Conservation (phyloP, 176 grass and related monocot species). For the Alopecurus myosuroides region DNA sequence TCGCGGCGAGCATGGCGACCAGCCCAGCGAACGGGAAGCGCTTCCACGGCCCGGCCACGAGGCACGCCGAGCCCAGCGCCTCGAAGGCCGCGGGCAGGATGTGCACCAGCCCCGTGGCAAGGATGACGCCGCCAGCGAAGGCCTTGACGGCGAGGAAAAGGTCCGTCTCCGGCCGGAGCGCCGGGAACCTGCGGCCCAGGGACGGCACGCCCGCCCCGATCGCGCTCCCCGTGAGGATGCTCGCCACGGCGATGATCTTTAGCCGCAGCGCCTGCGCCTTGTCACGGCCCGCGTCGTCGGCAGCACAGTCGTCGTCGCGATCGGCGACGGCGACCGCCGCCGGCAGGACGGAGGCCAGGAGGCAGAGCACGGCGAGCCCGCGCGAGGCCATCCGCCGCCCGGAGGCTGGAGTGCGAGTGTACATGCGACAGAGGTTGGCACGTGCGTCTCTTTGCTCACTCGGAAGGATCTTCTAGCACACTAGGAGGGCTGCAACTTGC, state of each 20-base stretch:
- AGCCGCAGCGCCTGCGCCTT: slow-evolving; percentile 45
- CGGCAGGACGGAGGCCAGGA: not conserved
- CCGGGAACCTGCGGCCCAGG: slow-evolving; percentile 39
- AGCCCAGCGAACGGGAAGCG: slow-evolving; percentile 50
- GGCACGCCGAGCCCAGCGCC: slow-evolving; percentile 47
- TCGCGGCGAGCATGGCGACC: slow-evolving; percentile 55
- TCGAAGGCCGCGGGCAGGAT: slow-evolving; percentile 62
- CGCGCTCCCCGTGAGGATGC: slow-evolving; percentile 52
- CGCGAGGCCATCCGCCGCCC: not conserved
- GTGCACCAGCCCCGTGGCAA: slow-evolving; percentile 68
- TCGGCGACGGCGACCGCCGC: not conserved
- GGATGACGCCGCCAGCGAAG: slow-evolving; percentile 68
- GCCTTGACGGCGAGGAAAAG: slow-evolving; percentile 57
- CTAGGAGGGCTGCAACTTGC: not conserved
- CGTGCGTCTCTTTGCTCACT: not conserved
- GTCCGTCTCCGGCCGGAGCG: slow-evolving; percentile 41
- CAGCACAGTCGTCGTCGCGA: slow-evolving; percentile 38
- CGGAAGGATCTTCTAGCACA: not conserved
- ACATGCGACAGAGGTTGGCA: not conserved
- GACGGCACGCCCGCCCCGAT: slow-evolving; percentile 32
- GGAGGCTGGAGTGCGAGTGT: not conserved
- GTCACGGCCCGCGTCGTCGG: slow-evolving; percentile 24
- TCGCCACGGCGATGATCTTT: slow-evolving; percentile 54
- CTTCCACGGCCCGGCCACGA: slow-evolving; percentile 31
- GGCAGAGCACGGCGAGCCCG: not conserved